These are phyloP conservation scores for Leccinellum luteum DNA, from an alignment of 768 basidiomycete genomes.

Conservation along the genomic window DNA sequence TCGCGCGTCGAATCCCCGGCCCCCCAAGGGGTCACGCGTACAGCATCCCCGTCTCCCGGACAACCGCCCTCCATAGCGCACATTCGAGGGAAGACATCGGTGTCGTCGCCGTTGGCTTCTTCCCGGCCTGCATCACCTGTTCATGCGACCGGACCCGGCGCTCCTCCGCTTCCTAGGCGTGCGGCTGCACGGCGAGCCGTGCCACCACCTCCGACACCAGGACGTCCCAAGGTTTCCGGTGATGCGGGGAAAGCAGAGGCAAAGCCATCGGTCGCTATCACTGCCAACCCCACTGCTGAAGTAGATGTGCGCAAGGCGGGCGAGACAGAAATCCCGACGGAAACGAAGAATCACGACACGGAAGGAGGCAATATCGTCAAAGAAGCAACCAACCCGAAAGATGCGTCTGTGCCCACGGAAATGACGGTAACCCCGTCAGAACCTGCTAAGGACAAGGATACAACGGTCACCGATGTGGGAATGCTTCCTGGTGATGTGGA, in stretches of 20 bases:
- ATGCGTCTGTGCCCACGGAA: background rate
- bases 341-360: background rate
- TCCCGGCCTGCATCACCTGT: constrained; percentile 39
- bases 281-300: background rate
- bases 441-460: background rate
- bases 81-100: constrained; percentile 15
- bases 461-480: background rate
- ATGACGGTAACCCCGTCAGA: background rate
- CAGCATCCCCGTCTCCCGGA: constrained; percentile 14
- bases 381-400: background rate
- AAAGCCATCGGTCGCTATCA: background rate
- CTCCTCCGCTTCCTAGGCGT: constrained; percentile 64
- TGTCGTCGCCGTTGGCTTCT: constrained; percentile 32
- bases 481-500: background rate
- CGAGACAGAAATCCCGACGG: background rate
- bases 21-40: constrained; percentile 6
- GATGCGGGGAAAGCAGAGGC: constrained; percentile 8
- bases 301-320: background rate
- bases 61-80: background rate
- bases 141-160: constrained; percentile 9
- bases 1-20: constrained; percentile 27
- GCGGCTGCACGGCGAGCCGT: constrained; percentile 51
- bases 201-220: constrained; percentile 23
- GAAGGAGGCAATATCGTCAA: background rate
- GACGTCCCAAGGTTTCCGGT: background rate